A percentile compares a stretch with the other conserved stretches of the same genome.
These are phyloP conservation scores for Paramecium pentaurelia DNA, from an alignment of 73 alveolate genomes.

Conservation along the genomic window DNA sequence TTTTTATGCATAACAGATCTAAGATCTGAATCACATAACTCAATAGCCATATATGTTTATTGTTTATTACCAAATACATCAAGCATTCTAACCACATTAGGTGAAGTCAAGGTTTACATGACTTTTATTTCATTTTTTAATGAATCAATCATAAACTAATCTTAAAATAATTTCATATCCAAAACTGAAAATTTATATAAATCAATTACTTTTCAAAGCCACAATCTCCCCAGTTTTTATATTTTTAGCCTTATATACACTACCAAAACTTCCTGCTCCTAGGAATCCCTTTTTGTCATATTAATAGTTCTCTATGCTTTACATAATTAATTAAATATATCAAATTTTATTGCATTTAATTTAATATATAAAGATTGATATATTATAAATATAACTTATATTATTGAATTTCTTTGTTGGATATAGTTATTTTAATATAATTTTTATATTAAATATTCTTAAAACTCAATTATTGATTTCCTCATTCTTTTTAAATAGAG, in stretches of 20 bases:
- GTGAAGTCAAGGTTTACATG: constrained; percentile 25
- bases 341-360: background rate
- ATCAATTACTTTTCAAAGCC: constrained; percentile 39
- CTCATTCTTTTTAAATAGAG: background rate
- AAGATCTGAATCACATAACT: constrained; percentile 24
- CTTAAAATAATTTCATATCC: constrained; percentile 56
- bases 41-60: constrained; percentile 25
- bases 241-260: constrained; percentile 53
- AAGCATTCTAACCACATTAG: constrained; percentile 57
- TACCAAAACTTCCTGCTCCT: constrained; percentile 59
- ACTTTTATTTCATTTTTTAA: constrained; percentile 54
- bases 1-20: background rate
- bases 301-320: constrained; percentile 19
- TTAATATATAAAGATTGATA: background rate
- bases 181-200: background rate
- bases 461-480: background rate
- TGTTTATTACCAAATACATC: constrained; percentile 17
- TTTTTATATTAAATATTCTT: background rate
- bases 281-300: constrained; percentile 57
- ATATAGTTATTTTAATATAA: background rate
- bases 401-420: background rate
- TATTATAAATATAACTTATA: background rate
- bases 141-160: constrained; percentile 56
- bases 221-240: constrained; percentile 53
- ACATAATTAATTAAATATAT: background rate